These are phyloP conservation scores for Groenewaldozyma auringiensis DNA, from an alignment of 1,139 yeast species.

Conservation along the genomic window DNA sequence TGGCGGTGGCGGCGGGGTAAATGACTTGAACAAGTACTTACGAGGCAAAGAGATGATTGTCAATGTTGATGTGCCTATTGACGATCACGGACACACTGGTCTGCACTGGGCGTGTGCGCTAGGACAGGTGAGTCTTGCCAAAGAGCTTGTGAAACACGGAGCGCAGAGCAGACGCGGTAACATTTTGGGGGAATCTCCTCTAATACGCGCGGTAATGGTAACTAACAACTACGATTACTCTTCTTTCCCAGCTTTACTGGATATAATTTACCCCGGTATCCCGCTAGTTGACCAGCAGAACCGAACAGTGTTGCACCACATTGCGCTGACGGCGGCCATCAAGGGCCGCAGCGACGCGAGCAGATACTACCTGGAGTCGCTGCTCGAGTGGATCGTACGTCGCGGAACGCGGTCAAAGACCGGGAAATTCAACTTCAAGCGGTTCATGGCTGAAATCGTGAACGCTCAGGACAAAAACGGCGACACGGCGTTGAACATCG, in stretches of 20 bases:
- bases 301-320: slow-evolving; percentile 88
- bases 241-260: slow-evolving; percentile 66
- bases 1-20: slow-evolving; percentile 10
- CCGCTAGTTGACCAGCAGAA: slow-evolving; percentile 66
- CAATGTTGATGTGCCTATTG: slow-evolving; percentile 76
- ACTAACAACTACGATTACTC: slow-evolving; percentile 76
- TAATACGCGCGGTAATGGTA: slow-evolving; percentile 81
- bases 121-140: slow-evolving; percentile 68
- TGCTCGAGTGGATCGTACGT: slow-evolving; percentile 74
- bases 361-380: slow-evolving; percentile 66
- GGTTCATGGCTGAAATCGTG: slow-evolving; percentile 57
- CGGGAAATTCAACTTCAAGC: slow-evolving; percentile 46
- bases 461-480: slow-evolving; percentile 80
- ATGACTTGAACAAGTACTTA: slow-evolving; percentile 14
- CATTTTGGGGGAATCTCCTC: slow-evolving; percentile 81
- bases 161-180: slow-evolving; percentile 63
- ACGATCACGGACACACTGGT: slow-evolving; percentile 87
- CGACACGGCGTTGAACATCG: slow-evolving; percentile 77
- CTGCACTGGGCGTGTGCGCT: slow-evolving; percentile 95
- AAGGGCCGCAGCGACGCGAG: slow-evolving; percentile 62
- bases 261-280: slow-evolving; percentile 68
- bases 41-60: slow-evolving; percentile 31
- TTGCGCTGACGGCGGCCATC: slow-evolving; percentile 70
- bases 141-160: slow-evolving; percentile 65
- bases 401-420: slow-evolving; percentile 37